Base-by-base conservation (phyloP, 1,139 yeast species). In the Blastobotrys illinoisensis region DNA sequence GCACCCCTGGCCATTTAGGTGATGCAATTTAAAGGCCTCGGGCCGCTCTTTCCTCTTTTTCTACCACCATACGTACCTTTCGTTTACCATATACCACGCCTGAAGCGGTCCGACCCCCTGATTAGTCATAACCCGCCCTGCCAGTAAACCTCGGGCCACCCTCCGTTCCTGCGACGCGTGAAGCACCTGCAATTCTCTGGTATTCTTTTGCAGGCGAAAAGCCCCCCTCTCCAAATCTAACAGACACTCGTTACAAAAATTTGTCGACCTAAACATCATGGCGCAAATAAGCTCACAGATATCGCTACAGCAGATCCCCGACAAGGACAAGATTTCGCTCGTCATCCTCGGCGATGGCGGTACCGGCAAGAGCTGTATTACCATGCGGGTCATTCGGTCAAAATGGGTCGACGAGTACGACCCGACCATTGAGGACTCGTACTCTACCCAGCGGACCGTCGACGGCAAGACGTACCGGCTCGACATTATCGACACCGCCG, bases 401-500 rank as follows among this genome's bases (percentile, higher is more conserved):
- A 68, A 68, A 55, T 69, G 71, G 71, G 69, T 69, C 11, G 72
- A 69, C 54, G 72, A 67, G 48, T 70, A 70, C 54, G 73, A 70
- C 54, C 73, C 73, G 2, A 70, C 73, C 9, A 69, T 69, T 36
- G 71, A 70, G 60, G 73, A 70, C 55, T 66, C 71, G 3, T 70
- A 68, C 58, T 64, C 71, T 6, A 69, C 73, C 3, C 66, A 65
- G 46, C 58, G 72, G 47, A 60, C 63, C 3, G 64, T 69, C 28
- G 71, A 70, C 55, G 73, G 72, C 14, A 58, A 63, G 24, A 57
- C 60, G 9, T 69, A 63, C 57, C 60, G 68, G 13, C 60, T 70
- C 20, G 71, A 71, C 56, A 67, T 71, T 40, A 61, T 71, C 47
- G 74, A 71, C 52, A 71, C 73, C 19, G 74, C 74, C 1, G 74